phyloP scores from a whole-genome alignment of 202 grass and related monocot species.

The Carex sylvatica region DNA sequence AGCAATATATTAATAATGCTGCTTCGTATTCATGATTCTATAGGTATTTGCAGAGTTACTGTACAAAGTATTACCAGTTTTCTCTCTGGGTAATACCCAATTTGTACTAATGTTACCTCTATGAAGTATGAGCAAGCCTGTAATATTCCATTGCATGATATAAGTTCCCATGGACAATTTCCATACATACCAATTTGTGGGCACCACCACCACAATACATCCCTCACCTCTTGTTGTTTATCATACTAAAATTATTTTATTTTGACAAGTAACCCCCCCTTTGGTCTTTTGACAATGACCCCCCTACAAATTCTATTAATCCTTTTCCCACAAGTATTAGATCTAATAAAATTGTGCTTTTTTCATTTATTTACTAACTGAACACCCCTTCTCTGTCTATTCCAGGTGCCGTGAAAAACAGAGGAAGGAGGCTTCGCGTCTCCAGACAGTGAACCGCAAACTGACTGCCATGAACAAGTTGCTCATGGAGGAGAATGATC shows the following conservation, averaged over 20 bases:
- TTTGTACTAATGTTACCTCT: background rate
- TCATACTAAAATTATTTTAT: background rate
- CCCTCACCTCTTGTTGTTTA: background rate
- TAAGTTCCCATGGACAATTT: background rate
- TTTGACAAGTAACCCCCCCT: background rate
- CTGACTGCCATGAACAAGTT: slow-evolving; percentile 91
- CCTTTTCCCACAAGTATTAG: slow-evolving; percentile 55
- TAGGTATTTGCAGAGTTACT: background rate
- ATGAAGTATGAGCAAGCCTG: slow-evolving; percentile 2
- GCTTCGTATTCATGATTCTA: background rate
- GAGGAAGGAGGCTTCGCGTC: slow-evolving; percentile 89
- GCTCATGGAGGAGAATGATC: slow-evolving; percentile 98
- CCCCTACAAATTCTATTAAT: slow-evolving; percentile 51
- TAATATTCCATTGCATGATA: slow-evolving; percentile 5
- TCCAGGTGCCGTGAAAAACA: slow-evolving; percentile 96
- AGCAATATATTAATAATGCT: background rate
- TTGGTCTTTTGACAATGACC: slow-evolving; percentile 43
- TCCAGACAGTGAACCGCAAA: slow-evolving; percentile 94
- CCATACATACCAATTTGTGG: background rate
- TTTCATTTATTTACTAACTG: slow-evolving; percentile 35
- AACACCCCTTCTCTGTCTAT: slow-evolving; percentile 9
- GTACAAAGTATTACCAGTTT: background rate
- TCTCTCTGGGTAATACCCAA: background rate
- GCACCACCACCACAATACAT: background rate
- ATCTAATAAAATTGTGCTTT: slow-evolving; percentile 80